Conservation (phyloP, 1,139 yeast species). For the Debaryomycetaceae sp. region DNA sequence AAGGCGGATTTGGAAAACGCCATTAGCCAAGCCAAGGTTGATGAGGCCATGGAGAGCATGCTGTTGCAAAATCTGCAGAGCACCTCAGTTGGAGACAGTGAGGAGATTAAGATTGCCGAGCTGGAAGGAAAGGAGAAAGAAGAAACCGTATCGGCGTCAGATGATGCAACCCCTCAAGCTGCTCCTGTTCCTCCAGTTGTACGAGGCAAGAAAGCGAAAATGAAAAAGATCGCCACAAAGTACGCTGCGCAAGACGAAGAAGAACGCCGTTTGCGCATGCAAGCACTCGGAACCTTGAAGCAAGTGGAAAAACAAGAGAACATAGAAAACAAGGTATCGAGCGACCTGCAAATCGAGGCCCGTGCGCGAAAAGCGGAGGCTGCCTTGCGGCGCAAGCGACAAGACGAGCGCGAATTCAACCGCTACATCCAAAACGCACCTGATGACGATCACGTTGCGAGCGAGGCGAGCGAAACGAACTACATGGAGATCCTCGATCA, state of each 20-base stretch:
- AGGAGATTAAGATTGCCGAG: constrained; percentile 2
- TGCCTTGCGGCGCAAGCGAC: constrained; percentile 9
- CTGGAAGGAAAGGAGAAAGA: constrained; percentile 5
- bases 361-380: constrained; percentile 9
- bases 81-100: constrained; percentile 3
- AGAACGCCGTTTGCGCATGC: constrained; percentile 64
- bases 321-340: constrained; percentile 21
- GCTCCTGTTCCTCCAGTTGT: constrained; percentile 19
- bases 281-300: constrained; percentile 73
- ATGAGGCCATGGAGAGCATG: constrained; percentile 5
- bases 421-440: constrained; percentile 23
- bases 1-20: constrained; percentile 13
- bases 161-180: constrained; percentile 7
- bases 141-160: constrained; percentile 4
- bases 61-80: constrained; percentile 4
- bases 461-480: constrained; percentile 20
- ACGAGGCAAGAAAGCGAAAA: constrained; percentile 76
- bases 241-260: constrained; percentile 91
- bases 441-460: constrained; percentile 18
- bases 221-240: constrained; percentile 72
- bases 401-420: constrained; percentile 36
- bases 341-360: constrained; percentile 1
- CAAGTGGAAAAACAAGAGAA: constrained; percentile 35
- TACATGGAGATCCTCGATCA: constrained; percentile 31
- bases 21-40: constrained; percentile 7